A percentile compares a stretch with the other conserved stretches of the same genome.
Evolutionary conservation across 768 basidiomycete species (phyloP).

Genomic region (Ramaria sp.): DNA sequence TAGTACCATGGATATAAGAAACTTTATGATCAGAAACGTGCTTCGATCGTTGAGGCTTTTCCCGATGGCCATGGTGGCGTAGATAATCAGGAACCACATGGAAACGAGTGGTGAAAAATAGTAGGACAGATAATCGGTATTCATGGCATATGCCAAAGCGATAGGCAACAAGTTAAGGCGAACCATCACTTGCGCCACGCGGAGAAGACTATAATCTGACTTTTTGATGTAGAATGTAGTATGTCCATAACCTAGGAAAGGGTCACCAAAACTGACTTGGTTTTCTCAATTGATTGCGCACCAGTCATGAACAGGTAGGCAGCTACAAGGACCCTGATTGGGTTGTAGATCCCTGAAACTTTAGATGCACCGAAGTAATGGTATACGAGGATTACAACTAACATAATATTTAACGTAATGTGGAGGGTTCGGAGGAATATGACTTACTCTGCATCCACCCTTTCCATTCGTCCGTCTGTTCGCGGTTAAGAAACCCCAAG

Average conservation of each 20-base stretch:
- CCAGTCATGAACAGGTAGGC: slow-evolving; percentile 42
- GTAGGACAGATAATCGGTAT: slow-evolving; percentile 84
- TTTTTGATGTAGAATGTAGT: slow-evolving; percentile 84
- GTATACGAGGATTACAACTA: slow-evolving; percentile 86
- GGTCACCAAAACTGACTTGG: neutral
- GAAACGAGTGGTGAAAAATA: slow-evolving; percentile 88
- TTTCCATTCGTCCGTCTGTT: slow-evolving; percentile 96
- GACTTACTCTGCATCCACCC: slow-evolving; percentile 94
- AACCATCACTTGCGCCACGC: slow-evolving; percentile 69
- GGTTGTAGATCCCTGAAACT: slow-evolving; percentile 88
- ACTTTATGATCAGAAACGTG: slow-evolving; percentile 58
- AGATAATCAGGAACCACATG: slow-evolving; percentile 84
- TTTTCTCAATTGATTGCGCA: neutral
- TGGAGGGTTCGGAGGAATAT: neutral
- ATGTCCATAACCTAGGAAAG: slow-evolving; percentile 64
- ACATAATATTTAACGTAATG: neutral
- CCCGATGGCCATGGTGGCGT: slow-evolving; percentile 63
- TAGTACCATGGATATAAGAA: slow-evolving; percentile 48
- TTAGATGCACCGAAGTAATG: slow-evolving; percentile 88
- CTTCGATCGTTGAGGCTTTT: slow-evolving; percentile 62
- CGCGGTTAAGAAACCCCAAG: slow-evolving; percentile 78
- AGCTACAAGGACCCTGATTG: slow-evolving; percentile 79
- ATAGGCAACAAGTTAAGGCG: slow-evolving; percentile 79
- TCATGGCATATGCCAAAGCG: slow-evolving; percentile 78
- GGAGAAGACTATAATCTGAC: slow-evolving; percentile 71